phyloP scores from a whole-genome alignment of 2,329 filamentous ascomycete genomes.

The Fusarium odoratissimum region DNA sequence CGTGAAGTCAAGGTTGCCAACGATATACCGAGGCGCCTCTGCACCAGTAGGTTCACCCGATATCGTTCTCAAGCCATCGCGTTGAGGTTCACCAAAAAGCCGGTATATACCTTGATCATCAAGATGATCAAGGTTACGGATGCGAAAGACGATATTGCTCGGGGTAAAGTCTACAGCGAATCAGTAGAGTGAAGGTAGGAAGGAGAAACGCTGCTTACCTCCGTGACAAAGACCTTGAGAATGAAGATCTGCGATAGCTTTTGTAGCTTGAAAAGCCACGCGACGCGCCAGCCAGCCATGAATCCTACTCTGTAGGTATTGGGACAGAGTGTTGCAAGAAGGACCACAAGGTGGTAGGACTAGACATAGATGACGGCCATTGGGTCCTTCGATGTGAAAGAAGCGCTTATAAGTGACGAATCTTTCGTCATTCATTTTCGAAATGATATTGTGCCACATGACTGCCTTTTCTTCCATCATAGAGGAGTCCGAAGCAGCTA shows the following conservation, averaged over 20 bases:
- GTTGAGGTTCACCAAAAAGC: not conserved
- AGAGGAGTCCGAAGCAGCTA: not conserved
- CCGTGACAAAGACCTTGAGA: not conserved
- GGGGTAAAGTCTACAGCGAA: not conserved
- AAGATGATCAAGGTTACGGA: not conserved
- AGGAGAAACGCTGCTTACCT: not conserved
- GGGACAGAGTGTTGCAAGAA: not conserved
- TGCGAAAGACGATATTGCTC: not conserved
- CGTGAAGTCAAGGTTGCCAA: constrained; percentile 1
- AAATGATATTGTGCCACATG: not conserved
- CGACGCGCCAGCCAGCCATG: not conserved
- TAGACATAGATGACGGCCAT: constrained; percentile 6
- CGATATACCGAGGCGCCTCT: constrained; percentile 1
- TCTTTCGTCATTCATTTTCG: rapidly evolving
- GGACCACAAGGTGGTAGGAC: not conserved
- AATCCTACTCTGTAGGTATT: not conserved
- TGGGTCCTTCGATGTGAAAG: not conserved
- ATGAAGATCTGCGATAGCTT: not conserved
- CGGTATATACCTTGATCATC: constrained; percentile 1
- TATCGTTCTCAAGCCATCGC: not conserved
- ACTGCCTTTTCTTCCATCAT: not conserved
- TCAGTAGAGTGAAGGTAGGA: not conserved
- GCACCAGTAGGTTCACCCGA: not conserved
- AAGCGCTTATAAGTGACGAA: not conserved
- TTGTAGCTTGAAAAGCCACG: rapidly evolving